Conservation (phyloP, 2,329 filamentous ascomycete genomes). For the Rhynchosporium secalis region DNA sequence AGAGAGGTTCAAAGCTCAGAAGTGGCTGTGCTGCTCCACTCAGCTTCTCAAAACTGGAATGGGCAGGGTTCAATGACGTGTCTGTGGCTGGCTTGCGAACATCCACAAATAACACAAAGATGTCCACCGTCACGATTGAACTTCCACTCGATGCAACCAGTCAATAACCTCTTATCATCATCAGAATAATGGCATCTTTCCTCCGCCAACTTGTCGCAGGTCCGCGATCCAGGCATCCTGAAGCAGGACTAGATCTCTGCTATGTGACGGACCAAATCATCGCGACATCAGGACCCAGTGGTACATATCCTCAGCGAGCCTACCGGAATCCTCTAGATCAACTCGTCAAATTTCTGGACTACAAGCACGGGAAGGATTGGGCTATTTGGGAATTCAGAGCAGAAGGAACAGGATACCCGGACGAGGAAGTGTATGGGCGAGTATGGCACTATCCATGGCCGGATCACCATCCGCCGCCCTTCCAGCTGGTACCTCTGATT, state of each 20-base stretch:
- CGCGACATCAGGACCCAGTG: constrained; percentile 78
- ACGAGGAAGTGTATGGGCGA: constrained; percentile 80
- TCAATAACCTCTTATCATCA: not conserved
- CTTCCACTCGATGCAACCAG: not conserved
- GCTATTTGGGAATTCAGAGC: constrained; percentile 97
- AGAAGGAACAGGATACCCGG: constrained; percentile 93
- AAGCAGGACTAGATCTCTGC: constrained; percentile 89
- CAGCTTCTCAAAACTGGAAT: not conserved
- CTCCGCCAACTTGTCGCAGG: constrained; percentile 90
- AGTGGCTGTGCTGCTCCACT: constrained; percentile 4
- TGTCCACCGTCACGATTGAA: not conserved
- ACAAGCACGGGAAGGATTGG: constrained; percentile 81
- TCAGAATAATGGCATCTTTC: constrained; percentile 64
- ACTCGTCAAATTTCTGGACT: constrained; percentile 84
- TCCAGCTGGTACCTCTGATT: constrained; percentile 82
- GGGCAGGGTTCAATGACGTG: constrained; percentile 11
- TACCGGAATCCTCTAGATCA: constrained; percentile 92
- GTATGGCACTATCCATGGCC: constrained; percentile 95
- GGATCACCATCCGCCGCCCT: constrained; percentile 95
- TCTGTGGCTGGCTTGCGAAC: constrained; percentile 8
- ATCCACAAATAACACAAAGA: not conserved
- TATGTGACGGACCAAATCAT: constrained; percentile 84
- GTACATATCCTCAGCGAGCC: constrained; percentile 84
- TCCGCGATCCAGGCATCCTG: constrained; percentile 78
- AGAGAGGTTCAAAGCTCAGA: not conserved